phyloP scores from a whole-genome alignment of 2,329 filamentous ascomycete genomes.

The Acarospora socialis region DNA sequence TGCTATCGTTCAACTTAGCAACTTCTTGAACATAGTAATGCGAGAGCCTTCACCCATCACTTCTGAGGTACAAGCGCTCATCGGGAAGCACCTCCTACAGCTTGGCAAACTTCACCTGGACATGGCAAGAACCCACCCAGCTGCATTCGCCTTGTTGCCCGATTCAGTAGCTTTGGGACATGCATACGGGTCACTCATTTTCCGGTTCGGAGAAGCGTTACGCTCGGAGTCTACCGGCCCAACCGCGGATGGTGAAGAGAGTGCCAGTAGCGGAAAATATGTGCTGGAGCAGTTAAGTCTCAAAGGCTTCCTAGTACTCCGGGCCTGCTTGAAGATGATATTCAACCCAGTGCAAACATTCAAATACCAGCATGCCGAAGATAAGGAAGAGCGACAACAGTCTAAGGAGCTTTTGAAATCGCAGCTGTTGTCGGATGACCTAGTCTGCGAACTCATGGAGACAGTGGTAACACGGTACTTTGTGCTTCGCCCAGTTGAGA shows the following conservation, averaged over 20 bases:
- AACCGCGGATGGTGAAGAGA: constrained; percentile 34
- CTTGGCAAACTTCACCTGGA: constrained; percentile 83
- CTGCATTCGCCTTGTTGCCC: constrained; percentile 69
- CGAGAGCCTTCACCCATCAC: constrained; percentile 40
- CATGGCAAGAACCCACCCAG: constrained; percentile 66
- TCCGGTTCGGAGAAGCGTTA: constrained; percentile 61
- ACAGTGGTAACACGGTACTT: constrained; percentile 78
- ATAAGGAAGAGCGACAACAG: constrained; percentile 60
- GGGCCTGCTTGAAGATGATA: constrained; percentile 72
- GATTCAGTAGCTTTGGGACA: constrained; percentile 62
- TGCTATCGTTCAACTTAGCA: constrained; percentile 62
- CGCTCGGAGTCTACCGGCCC: constrained; percentile 32
- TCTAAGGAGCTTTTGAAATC: constrained; percentile 56
- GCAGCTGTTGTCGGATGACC: constrained; percentile 58
- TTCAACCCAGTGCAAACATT: constrained; percentile 71
- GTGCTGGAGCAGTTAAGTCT: constrained; percentile 67
- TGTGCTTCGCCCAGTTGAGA: constrained; percentile 68
- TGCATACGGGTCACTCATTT: constrained; percentile 74
- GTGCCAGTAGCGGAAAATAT: constrained; percentile 31
- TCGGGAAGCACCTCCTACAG: constrained; percentile 81
- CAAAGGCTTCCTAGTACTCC: constrained; percentile 67
- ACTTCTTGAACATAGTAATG: constrained; percentile 52
- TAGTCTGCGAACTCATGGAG: constrained; percentile 71
- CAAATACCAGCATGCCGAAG: constrained; percentile 61
- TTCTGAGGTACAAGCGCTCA: constrained; percentile 39